Evolutionary conservation across 768 basidiomycete genomes (phyloP).

Genomic region (Mrakia frigida): DNA sequence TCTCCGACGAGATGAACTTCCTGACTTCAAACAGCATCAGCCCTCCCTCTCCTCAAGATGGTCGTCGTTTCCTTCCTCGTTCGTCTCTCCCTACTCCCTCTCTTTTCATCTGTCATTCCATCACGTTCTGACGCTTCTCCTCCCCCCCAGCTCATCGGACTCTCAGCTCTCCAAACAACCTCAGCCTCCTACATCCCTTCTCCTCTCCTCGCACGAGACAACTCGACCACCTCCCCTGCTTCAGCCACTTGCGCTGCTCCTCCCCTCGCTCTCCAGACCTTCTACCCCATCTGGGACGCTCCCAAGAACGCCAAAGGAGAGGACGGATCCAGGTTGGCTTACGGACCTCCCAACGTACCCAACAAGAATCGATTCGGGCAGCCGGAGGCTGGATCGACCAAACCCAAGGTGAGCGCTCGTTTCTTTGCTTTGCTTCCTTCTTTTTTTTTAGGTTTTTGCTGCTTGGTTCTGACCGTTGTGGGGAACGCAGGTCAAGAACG

Average conservation of each 20-base stretch:
- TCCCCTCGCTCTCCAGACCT: neutral
- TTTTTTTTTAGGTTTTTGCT: no score
- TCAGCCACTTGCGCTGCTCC: conserved; percentile 22
- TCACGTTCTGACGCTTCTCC: no score
- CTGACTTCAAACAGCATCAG: no score
- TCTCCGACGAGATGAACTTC: no score
- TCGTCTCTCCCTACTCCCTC: no score
- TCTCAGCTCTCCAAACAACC: no score
- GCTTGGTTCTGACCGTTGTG: no score
- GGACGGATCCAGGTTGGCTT: neutral
- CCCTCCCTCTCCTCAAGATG: no score
- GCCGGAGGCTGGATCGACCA: neutral
- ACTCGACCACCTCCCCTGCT: neutral
- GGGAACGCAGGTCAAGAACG: neutral
- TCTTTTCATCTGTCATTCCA: no score
- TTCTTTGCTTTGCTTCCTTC: neutral
- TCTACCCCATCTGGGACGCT: neutral
- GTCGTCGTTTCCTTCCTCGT: no score
- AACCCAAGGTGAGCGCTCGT: neutral
- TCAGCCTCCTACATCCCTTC: no score
- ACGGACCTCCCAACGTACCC: conserved; percentile 18
- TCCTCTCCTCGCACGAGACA: neutral
- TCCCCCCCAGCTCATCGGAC: no score
- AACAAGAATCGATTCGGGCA: conserved; percentile 7
- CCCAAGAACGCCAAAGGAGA: conserved; percentile 10